phyloP scores from a whole-genome alignment of 345 rosid species.

The Balakata baccata region DNA sequence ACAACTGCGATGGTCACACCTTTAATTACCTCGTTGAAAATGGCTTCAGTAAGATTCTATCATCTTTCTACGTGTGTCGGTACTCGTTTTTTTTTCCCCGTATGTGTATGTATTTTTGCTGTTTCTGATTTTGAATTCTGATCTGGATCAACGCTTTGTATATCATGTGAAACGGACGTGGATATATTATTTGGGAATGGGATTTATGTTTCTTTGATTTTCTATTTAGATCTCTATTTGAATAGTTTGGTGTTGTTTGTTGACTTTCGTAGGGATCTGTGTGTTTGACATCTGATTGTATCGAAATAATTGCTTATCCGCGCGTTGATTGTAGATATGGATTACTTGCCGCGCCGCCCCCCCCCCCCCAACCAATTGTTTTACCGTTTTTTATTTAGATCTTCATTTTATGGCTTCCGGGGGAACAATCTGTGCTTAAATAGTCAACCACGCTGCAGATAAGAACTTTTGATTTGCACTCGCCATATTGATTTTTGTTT shows the following conservation, averaged over 20 bases:
- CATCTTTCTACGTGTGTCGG: background rate
- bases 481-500: background rate
- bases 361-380: background rate
- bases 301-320: background rate
- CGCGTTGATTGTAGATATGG: background rate
- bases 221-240: background rate
- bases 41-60: slow-evolving; percentile 28
- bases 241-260: background rate
- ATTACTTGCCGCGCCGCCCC: background rate
- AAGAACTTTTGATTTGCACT: background rate
- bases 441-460: background rate
- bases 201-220: no score
- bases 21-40: slow-evolving; percentile 37
- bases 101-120: background rate
- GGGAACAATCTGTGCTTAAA: background rate
- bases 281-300: background rate
- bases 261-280: slow-evolving; percentile 6
- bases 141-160: slow-evolving; percentile 1
- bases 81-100: background rate
- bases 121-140: background rate
- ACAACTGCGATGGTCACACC: slow-evolving; percentile 35
- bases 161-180: background rate
- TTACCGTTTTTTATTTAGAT: background rate
- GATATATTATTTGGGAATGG: background rate
- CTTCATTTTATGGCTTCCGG: background rate